These are phyloP conservation scores for Extremus antarcticus DNA, from an alignment of 495 filamentous ascomycete species.

Conservation along the genomic window DNA sequence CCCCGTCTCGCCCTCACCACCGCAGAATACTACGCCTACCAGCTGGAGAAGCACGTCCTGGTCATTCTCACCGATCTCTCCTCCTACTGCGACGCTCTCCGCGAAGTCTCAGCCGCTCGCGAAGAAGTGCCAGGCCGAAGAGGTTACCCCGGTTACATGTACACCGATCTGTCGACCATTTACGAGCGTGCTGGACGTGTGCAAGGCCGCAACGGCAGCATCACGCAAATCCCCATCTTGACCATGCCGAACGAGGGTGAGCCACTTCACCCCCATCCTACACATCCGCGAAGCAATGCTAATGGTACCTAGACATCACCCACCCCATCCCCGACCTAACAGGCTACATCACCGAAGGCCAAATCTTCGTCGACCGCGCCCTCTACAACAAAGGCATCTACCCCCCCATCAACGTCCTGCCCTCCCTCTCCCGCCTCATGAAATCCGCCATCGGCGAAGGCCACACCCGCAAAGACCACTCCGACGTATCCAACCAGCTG, in stretches of 20 bases:
- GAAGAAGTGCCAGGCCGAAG: constrained; percentile 99
- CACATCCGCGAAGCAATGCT: background rate
- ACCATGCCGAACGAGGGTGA: constrained; percentile 97
- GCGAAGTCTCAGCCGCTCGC: constrained; percentile 92
- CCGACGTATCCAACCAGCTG: constrained; percentile 97
- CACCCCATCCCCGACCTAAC: constrained; percentile 98
- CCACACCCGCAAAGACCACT: constrained; percentile 90
- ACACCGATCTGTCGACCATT: constrained; percentile 99
- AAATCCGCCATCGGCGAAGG: constrained; percentile 98
- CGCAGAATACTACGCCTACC: constrained; percentile 99
- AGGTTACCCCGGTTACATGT: constrained; percentile 99
- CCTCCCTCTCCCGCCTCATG: constrained; percentile 98
- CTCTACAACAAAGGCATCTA: constrained; percentile 93
- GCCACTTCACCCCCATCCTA: constrained; percentile 3
- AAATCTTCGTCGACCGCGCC: constrained; percentile 95
- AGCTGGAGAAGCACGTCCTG: constrained; percentile 98
- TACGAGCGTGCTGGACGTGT: constrained; percentile 99
- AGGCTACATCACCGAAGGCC: constrained; percentile 97
- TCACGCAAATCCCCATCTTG: constrained; percentile 97
- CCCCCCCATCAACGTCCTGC: constrained; percentile 97
- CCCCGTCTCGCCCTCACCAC: constrained; percentile 97
- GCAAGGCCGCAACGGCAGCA: constrained; percentile 91
- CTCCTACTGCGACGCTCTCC: constrained; percentile 96
- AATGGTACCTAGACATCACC: constrained; percentile 65
- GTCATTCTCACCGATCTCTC: constrained; percentile 98